phyloP scores from a whole-genome alignment of 768 basidiomycete genomes.

The Boletus huronensis region DNA sequence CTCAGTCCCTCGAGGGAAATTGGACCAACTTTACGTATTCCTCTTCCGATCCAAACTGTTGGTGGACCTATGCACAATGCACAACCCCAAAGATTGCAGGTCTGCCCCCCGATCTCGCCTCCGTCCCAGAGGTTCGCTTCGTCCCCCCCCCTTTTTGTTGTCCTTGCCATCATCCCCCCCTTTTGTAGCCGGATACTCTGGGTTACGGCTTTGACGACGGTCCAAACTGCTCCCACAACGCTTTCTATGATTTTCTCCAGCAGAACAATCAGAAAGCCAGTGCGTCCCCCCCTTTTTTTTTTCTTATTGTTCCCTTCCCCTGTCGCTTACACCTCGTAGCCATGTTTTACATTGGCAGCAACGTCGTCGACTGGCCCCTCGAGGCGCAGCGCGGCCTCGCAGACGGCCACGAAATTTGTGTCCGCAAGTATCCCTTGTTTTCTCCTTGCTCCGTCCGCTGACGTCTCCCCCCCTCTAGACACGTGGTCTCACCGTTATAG shows the following conservation, averaged over 20 bases:
- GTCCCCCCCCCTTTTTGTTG: too few species aligned
- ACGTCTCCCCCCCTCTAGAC: constrained; percentile 17
- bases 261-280: constrained; percentile 57
- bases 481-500: constrained; percentile 44
- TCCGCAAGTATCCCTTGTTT: constrained; percentile 42
- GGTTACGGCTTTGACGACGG: constrained; percentile 66
- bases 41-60: constrained; percentile 48
- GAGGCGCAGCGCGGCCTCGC: constrained; percentile 50
- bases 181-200: constrained; percentile 44
- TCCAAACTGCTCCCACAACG: constrained; percentile 62
- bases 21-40: constrained; percentile 36
- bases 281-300: constrained; percentile 13
- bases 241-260: constrained; percentile 53
- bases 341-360: constrained; percentile 62
- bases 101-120: constrained; percentile 41
- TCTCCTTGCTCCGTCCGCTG: not conserved
- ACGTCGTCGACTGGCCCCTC: constrained; percentile 52
- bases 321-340: constrained; percentile 31
- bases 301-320: not conserved
- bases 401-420: constrained; percentile 61
- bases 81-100: constrained; percentile 44
- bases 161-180: too few species aligned
- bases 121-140: constrained; percentile 45
- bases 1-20: constrained; percentile 26
- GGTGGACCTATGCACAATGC: constrained; percentile 40